phyloP scores from a whole-genome alignment of 1,284 basidiomycete genomes.

The Leccinum angustisporum region DNA sequence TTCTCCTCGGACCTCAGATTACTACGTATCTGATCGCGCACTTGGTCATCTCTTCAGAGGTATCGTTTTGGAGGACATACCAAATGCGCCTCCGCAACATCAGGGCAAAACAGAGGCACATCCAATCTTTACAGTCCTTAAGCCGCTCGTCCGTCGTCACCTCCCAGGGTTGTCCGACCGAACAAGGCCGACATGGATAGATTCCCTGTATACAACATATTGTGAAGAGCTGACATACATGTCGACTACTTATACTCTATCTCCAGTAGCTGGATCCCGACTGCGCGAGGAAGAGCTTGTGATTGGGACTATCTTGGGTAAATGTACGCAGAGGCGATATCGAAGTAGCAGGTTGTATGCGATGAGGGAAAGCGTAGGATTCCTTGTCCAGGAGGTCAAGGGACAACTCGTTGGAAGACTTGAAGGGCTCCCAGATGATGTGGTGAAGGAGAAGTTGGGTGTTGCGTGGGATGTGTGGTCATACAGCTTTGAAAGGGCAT shows the following conservation, averaged over 20 bases:
- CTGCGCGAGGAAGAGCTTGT: constrained; percentile 74
- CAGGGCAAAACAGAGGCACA: constrained; percentile 39
- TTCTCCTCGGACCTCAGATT: constrained; percentile 56
- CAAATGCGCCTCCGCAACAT: constrained; percentile 27
- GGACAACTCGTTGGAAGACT: constrained; percentile 41
- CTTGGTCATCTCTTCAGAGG: constrained; percentile 67
- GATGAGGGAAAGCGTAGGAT: constrained; percentile 59
- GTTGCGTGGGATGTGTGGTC: constrained; percentile 66
- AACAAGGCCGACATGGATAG: constrained; percentile 37
- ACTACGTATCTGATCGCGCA: constrained; percentile 67
- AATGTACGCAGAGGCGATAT: constrained; percentile 59
- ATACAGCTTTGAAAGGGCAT: constrained; percentile 43
- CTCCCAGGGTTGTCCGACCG: constrained; percentile 34
- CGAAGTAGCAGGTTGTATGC: constrained; percentile 58
- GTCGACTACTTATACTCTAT: constrained; percentile 65
- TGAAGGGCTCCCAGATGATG: constrained; percentile 27
- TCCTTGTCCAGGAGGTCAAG: constrained; percentile 54
- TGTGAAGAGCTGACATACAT: constrained; percentile 67
- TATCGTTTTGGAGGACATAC: constrained; percentile 48
- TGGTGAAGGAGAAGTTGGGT: constrained; percentile 45
- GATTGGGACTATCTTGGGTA: constrained; percentile 69
- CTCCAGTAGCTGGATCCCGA: constrained; percentile 51
- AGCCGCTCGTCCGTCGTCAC: constrained; percentile 39
- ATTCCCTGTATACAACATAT: constrained; percentile 51
- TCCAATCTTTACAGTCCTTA: constrained; percentile 49